Conservation (phyloP, 2,329 filamentous ascomycete genomes). For the Akanthomyces dipterigenus region DNA sequence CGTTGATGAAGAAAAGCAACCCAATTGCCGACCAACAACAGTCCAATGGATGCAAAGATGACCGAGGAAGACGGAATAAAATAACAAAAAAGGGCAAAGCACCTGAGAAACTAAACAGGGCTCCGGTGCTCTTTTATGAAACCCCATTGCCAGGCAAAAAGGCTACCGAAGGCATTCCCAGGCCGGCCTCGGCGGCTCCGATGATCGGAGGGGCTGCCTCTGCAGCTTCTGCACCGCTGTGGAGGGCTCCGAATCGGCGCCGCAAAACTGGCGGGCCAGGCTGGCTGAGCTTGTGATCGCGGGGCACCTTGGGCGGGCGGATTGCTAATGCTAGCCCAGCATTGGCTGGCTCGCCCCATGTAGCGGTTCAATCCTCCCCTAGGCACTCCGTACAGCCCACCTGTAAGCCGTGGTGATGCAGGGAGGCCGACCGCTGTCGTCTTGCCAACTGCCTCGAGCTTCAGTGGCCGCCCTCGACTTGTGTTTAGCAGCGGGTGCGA, state of each 20-base stretch:
- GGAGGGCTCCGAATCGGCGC: conserved; percentile 20
- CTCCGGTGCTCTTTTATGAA: conserved; percentile 16
- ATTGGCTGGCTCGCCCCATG: conserved; percentile 18
- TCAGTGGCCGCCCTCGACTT: no score
- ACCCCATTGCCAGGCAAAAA: not conserved
- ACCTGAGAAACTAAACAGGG: not conserved
- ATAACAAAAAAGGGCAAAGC: not conserved
- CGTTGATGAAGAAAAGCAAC: not conserved
- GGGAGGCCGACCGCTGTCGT: no score
- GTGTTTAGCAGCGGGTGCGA: no score
- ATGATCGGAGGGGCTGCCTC: conserved; percentile 23
- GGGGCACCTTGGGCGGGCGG: conserved; percentile 18
- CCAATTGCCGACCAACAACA: not conserved
- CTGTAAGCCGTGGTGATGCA: not conserved
- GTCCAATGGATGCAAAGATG: not conserved
- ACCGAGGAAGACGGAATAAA: not conserved
- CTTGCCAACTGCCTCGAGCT: no score
- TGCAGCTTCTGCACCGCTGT: not conserved
- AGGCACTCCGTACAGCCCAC: no score
- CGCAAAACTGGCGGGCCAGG: not conserved
- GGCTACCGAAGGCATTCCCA: not conserved
- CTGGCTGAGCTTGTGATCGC: conserved; percentile 12
- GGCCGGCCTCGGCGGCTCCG: conserved; percentile 19
- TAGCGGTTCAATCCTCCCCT: no score
- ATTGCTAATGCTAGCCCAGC: conserved; percentile 22